phyloP scores from a whole-genome alignment of 1,139 yeast species.

The Suhomyces chickasaworum region DNA sequence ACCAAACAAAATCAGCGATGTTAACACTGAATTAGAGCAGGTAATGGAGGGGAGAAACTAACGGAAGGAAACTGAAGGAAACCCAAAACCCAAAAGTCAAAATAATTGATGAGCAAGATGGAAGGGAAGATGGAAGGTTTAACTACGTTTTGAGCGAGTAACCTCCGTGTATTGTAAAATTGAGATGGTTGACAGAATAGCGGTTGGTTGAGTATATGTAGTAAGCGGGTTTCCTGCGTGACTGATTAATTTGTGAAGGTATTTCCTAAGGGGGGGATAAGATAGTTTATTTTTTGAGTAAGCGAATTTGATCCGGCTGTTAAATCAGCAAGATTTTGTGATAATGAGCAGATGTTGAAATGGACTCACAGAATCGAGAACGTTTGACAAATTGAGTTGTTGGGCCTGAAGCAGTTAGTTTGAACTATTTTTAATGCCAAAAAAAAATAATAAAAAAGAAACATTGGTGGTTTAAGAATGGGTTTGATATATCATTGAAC shows the following conservation, averaged over 20 bases:
- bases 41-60: neutral
- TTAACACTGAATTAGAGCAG: neutral
- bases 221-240: constrained; percentile 4
- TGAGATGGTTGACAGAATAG: constrained; percentile 2
- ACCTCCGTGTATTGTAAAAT: constrained; percentile 2
- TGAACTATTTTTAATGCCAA: constrained; percentile 6
- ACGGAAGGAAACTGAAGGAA: no score
- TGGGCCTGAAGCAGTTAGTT: constrained; percentile 5
- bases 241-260: neutral
- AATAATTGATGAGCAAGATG: neutral
- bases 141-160: constrained; percentile 3
- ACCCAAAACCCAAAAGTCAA: neutral
- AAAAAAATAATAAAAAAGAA: constrained; percentile 4
- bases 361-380: constrained; percentile 5
- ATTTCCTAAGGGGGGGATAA: constrained; percentile 2
- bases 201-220: constrained; percentile 6
- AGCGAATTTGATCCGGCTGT: constrained; percentile 5
- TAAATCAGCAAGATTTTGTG: constrained; percentile 6
- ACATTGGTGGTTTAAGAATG: no score
- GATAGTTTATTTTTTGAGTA: constrained; percentile 6
- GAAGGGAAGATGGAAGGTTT: neutral
- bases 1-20: neutral
- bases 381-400: constrained; percentile 4
- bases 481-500: no score
- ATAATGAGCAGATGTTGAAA: constrained; percentile 6